Base-by-base conservation (phyloP, 176 grass and related monocot species). In the Triticum dicoccoides region DNA sequence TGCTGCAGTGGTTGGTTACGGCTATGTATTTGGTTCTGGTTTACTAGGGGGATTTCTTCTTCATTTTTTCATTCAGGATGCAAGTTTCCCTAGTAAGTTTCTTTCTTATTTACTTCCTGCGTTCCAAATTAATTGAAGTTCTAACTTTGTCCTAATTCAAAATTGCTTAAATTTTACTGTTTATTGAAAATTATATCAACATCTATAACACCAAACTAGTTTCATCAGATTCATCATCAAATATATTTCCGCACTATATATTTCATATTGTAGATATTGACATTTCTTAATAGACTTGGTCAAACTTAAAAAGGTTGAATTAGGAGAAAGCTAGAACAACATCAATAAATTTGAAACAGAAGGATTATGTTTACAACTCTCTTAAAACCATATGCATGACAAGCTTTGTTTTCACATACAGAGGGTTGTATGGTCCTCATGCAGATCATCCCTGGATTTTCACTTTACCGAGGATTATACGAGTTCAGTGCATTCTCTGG, bases 401-500 rank as follows among this genome's bases (percentile, higher is more conserved):
- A 18, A 32, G 4, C 11, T n/a, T 45, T 45, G 39, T 67, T 35
- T 84, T 90, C 1, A 70, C 49, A 27, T 9, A 81, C 15, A 97
- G 95, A 85, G 88, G 85, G 78, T 51, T 94, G 92, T 92, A 88
- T 89, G 24, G 83, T 92, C 77, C 68, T 91, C 15, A 91, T 97
- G 86, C 89, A 97, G 80, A 69, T 97, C 21, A 74, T 97, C 49
- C 92, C 95, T 70, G 95, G 87, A 69, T 97, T 97, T 37, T 37
- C 35, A 37, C 5, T 37, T 37, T 37, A 37, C 35, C 4, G 35
- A 37, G 35, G 35, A 6, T 86, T 97, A 71, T 97, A 92, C 0
- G 92, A 97, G 65, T 73, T 97, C 72, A 76, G 82, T 6, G 78
- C 86, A 24, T 91, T 69, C 32, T 10, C 27, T 61, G 95, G 69